These are phyloP conservation scores for Phyllosticta paracitricarpa DNA, from an alignment of 2,329 filamentous ascomycete species.

Conservation along the genomic window DNA sequence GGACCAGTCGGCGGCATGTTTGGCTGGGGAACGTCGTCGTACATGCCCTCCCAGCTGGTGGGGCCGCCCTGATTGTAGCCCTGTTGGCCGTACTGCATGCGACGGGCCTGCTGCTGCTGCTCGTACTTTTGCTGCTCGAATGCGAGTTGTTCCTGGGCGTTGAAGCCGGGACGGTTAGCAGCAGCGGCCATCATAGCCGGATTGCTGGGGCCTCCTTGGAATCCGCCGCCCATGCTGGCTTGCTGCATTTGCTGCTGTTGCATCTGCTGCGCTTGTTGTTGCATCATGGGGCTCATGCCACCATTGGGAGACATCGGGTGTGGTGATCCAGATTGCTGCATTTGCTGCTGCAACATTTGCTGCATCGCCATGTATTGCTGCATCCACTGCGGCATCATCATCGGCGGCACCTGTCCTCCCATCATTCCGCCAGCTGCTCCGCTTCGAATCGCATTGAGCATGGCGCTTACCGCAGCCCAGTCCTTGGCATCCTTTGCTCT, in stretches of 20 bases:
- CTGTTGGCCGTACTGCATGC: slow-evolving; percentile 25
- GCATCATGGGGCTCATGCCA: slow-evolving; percentile 18
- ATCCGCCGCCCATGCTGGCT: slow-evolving; percentile 25
- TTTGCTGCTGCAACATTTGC: slow-evolving; percentile 15
- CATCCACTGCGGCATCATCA: slow-evolving; percentile 48
- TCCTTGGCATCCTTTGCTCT: slow-evolving; percentile 99
- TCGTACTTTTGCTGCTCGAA: slow-evolving; percentile 75
- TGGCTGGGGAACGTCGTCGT: slow-evolving; percentile 86
- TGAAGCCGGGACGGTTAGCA: slow-evolving; percentile 45
- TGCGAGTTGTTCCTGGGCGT: slow-evolving; percentile 60
- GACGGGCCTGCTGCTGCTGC: slow-evolving; percentile 51
- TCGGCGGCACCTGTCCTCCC: slow-evolving; percentile 26
- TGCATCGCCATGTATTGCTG: slow-evolving; percentile 31
- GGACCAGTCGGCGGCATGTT: slow-evolving; percentile 43
- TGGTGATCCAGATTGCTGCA: not conserved
- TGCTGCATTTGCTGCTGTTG: slow-evolving; percentile 39
- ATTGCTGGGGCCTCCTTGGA: slow-evolving; percentile 5
- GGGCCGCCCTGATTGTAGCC: slow-evolving; percentile 50
- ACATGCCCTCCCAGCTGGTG: slow-evolving; percentile 97
- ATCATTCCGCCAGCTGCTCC: slow-evolving; percentile 41
- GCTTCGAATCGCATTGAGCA: slow-evolving; percentile 27
- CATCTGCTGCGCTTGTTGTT: not conserved
- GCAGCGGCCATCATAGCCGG: slow-evolving; percentile 14
- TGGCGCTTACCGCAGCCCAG: slow-evolving; percentile 44
- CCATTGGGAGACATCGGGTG: slow-evolving; percentile 16